Base-by-base conservation (phyloP, 768 basidiomycete species). In the Leccinellum luteum region DNA sequence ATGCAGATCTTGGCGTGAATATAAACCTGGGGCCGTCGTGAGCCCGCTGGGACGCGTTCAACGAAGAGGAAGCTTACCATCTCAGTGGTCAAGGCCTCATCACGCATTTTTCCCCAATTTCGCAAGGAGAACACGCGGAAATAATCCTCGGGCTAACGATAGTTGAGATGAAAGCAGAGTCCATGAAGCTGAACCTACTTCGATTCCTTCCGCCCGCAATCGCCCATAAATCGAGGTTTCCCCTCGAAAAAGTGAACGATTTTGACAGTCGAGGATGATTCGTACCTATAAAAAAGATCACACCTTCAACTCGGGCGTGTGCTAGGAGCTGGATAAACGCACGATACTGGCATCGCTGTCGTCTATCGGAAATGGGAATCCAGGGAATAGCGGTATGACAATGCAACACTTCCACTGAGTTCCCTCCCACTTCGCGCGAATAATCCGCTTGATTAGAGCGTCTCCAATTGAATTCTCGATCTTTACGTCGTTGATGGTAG, bases 391-490 rank as follows among this genome's bases (percentile, higher is more conserved):
- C 3, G 97, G 97, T 54, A 98, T 89, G 54, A 99, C 74, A 62
- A 99, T 88, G 67, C 93, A 93, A 53, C 93, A 95, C 66, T 86
- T 90, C 96, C 95, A 98, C 6, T 85, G 84, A 2, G 84, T 90
- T 4, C 82, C 75, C 62, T 94, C 90, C 31, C 76, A 81, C 67
- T 95, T 87, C 3, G 97, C 97, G 8, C 87, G 85, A 54, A 95
- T 86, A 62, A 97, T 95, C 10, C 97, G 85, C 63, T 88, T 82
- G 10, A 98, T 92, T 13, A 99, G 78, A 4, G 95, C 94, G 69
- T 98, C 93, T 32, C 95, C 97, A 48, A 98, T 97, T 64, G 83
- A 84, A 72, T 99, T 99, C 74, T 96, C 94, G 31, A 98, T 79
- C 68, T 83, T 82, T 52, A 92, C 81, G 59, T 94, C 94, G 60